A percentile compares a stretch with the other conserved stretches of the same genome.
phyloP scores from a whole-genome alignment of 306 rosid species.

The Ormosia emarginata region DNA sequence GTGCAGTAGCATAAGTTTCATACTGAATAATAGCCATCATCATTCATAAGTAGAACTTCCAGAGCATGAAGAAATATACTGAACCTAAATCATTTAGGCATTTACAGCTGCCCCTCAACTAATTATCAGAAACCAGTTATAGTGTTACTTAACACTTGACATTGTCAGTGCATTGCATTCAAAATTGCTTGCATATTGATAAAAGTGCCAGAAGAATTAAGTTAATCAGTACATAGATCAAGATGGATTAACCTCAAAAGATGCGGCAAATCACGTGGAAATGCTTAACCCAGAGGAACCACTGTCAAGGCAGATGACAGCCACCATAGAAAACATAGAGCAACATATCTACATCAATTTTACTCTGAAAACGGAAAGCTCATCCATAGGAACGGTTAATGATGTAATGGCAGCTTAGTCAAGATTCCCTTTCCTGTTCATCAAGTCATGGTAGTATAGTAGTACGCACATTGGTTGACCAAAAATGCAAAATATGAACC shows the following conservation, averaged over 20 bases:
- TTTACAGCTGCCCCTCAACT: background rate
- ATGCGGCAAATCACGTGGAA: conserved; percentile 2
- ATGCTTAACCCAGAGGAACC: conserved; percentile 8
- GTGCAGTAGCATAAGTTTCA: background rate
- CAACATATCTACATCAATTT: conserved; percentile 29
- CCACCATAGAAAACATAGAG: conserved; percentile 10
- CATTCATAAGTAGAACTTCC: background rate
- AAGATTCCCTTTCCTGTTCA: conserved; percentile 66
- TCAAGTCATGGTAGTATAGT: conserved; percentile 89
- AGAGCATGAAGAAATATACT: background rate
- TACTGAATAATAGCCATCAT: background rate
- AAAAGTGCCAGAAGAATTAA: background rate
- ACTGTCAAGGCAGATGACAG: background rate
- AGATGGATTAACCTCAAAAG: conserved; percentile 15
- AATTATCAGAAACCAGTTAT: background rate
- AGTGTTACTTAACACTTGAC: background rate
- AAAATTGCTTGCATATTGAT: conserved; percentile 25
- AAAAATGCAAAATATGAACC: conserved; percentile 89
- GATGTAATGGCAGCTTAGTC: conserved; percentile 23
- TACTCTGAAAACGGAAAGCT: background rate
- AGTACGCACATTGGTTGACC: conserved; percentile 95
- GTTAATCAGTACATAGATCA: background rate
- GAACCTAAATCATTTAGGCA: background rate
- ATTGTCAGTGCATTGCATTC: background rate
- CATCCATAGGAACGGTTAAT: background rate